Conservation (phyloP, 1,139 yeast species). For the Zygosaccharomyces pseudobailii region DNA sequence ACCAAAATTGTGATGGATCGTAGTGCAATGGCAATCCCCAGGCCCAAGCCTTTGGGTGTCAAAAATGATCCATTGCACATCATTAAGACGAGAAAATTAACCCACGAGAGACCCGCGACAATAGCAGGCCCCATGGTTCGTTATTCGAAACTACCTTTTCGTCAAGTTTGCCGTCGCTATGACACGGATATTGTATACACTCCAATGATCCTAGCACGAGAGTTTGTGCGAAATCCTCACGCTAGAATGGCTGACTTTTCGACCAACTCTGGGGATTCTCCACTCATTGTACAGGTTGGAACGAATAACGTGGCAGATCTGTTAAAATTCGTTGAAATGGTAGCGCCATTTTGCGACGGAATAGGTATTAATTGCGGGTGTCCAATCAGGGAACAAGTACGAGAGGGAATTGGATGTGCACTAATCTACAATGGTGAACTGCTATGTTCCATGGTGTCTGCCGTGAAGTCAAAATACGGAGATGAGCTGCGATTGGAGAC, state of each 20-base stretch:
- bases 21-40: constrained; percentile 10
- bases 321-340: constrained; percentile 77
- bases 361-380: constrained; percentile 96
- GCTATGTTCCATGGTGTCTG: constrained; percentile 77
- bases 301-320: constrained; percentile 83
- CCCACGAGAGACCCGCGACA: constrained; percentile 31
- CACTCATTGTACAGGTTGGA: constrained; percentile 87
- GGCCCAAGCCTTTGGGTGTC: constrained; percentile 17
- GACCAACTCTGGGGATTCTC: constrained; percentile 62
- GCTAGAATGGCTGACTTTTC: constrained; percentile 85
- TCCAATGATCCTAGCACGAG: constrained; percentile 95
- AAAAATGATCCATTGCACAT: constrained; percentile 31
- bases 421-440: constrained; percentile 78
- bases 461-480: constrained; percentile 74
- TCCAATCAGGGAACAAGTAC: constrained; percentile 89
- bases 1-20: not conserved
- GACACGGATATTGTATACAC: constrained; percentile 81
- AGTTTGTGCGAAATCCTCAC: constrained; percentile 76
- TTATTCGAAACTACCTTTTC: constrained; percentile 87
- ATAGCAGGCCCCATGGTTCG: constrained; percentile 98
- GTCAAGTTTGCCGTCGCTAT: constrained; percentile 73
- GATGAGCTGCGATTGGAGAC: constrained; percentile 72
- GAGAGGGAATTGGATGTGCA: constrained; percentile 97
- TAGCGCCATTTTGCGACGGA: constrained; percentile 88
- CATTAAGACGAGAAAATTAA: constrained; percentile 24